A percentile compares a stretch with the other conserved stretches of the same genome.
Conservation (phyloP, 495 filamentous ascomycete species). For the Letharia columbiana region DNA sequence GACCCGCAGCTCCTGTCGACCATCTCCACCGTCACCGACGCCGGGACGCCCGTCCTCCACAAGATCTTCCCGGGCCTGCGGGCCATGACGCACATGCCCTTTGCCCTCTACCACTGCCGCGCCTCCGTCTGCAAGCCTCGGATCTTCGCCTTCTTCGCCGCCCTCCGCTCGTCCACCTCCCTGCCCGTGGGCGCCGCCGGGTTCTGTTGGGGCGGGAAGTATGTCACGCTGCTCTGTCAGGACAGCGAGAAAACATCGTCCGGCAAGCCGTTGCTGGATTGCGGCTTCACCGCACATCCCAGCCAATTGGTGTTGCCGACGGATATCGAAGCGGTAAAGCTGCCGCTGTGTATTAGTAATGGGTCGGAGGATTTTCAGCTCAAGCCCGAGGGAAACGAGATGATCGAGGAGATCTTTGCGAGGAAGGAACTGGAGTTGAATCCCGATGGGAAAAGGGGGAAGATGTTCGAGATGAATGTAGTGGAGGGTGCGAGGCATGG, state of each 20-base stretch:
- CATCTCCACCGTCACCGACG: neutral
- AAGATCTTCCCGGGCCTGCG: constrained; percentile 22
- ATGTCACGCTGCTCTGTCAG: constrained; percentile 34
- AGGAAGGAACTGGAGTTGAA: constrained; percentile 29
- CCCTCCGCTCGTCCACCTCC: constrained; percentile 32
- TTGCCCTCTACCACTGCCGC: constrained; percentile 33
- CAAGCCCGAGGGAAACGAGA: constrained; percentile 31
- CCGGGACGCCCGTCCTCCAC: neutral
- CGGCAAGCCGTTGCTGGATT: constrained; percentile 40
- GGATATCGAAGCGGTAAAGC: constrained; percentile 44
- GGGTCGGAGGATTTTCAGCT: constrained; percentile 46
- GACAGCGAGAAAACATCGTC: constrained; percentile 22
- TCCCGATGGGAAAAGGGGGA: constrained; percentile 25
- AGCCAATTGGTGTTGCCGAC: constrained; percentile 41
- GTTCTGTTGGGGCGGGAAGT: constrained; percentile 55
- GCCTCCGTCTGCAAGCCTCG: constrained; percentile 34
- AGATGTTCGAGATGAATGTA: constrained; percentile 32
- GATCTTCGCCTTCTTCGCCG: constrained; percentile 39
- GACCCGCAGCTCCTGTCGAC: neutral
- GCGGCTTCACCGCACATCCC: constrained; percentile 49
- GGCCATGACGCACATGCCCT: constrained; percentile 25
- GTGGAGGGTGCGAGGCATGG: constrained; percentile 50
- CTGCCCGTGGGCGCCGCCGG: constrained; percentile 42
- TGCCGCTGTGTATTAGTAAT: constrained; percentile 48
- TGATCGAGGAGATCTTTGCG: constrained; percentile 37